Base-by-base conservation (phyloP, 176 grass and related monocot species). In the Hordeum vulgare region DNA sequence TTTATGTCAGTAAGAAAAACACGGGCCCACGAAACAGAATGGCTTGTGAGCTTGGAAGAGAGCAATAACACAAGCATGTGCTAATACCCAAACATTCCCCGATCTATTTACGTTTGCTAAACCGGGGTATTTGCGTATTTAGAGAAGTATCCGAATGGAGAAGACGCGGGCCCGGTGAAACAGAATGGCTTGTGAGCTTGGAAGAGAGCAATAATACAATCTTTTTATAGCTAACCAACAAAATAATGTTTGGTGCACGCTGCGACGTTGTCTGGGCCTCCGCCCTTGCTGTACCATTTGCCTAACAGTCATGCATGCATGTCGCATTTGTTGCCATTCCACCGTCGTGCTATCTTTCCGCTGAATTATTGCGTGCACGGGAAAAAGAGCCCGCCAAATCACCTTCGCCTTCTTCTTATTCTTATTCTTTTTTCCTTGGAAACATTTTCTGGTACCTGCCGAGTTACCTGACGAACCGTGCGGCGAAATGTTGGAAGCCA, bases 301-400 rank as follows among this genome's bases (percentile, higher is more conserved):
- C 59, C 79, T 77, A 87, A 73, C 53, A 82, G 53, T 70, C 64
- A 53, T 77, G 53, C 64, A 53, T 77, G 53, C 71, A 45, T 75
- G 44, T 74, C 42, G 71, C 71, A 74, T 74, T 59, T 77, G 62
- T 44, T 87, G 71, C 79, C 36, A 35, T 70, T 69, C 61, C 71
- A 36, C 33, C 21, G 9, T 13, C 20, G 72, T 36, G 61, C 67
- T 59, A 35, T 68, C 51, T 26, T 23, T 57, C 35, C 18, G 20
- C 78, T 4, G 71, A 67, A 81, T 81, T 86, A 67, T 67, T 28
- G 70, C 9, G 78, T 36, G 61, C 26, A 14, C 61, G 12, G 21
- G 14, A 3, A 28, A 58, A 23, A 80, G 11, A 11, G 7, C n/a
- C 57, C 17, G 59, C 24, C 59, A 24, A 81, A 66, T 54, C 23